Conservation (phyloP, 768 basidiomycete species). For the Multifurca ochricompacta region DNA sequence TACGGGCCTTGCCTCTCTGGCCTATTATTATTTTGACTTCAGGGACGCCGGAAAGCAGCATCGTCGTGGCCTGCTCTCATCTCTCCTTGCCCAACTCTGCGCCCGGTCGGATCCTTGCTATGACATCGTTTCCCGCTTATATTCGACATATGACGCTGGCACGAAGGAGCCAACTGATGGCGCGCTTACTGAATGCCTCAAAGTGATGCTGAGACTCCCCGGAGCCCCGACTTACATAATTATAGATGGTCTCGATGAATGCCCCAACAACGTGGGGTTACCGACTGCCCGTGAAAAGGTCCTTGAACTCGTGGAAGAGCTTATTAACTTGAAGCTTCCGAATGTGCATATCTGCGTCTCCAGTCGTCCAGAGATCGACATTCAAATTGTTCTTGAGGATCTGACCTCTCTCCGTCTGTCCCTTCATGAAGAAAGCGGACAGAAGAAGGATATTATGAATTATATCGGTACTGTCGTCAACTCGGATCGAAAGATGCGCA, state of each 20-base stretch:
- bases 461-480: not conserved
- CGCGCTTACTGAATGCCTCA: not conserved
- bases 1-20: not conserved
- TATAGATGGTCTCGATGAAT: conserved; percentile 8
- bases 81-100: not conserved
- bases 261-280: not conserved
- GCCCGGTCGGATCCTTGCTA: not conserved
- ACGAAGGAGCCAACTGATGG: not conserved
- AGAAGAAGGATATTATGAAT: not conserved
- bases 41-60: not conserved
- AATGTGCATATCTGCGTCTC: not conserved
- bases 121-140: not conserved
- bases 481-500: not conserved
- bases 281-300: not conserved
- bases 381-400: not conserved
- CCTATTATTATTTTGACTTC: conserved; percentile 4
- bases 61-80: not conserved
- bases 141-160: not conserved
- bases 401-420: not conserved
- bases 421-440: not conserved
- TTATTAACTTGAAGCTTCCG: not conserved
- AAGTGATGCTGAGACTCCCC: not conserved
- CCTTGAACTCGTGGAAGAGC: not conserved
- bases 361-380: conserved; percentile 3
- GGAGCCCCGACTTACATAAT: not conserved